Base-by-base conservation (phyloP, 768 basidiomycete genomes). In the Nevesoporus exiguus region DNA sequence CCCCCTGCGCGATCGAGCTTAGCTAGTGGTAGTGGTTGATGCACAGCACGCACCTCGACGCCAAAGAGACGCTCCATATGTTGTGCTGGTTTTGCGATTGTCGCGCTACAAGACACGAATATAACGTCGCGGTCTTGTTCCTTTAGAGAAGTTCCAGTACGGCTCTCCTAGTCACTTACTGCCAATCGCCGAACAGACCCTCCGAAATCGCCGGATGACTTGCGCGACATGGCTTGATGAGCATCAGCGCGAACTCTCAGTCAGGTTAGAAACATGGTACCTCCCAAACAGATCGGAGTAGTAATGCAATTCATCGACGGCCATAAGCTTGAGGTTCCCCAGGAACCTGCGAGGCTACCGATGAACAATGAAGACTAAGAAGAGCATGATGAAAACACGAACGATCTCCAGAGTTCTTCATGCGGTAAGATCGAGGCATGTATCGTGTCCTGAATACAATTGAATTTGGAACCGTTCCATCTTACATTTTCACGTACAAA, bases 71-170 rank as follows among this genome's bases (percentile, higher is more conserved):
- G 79, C 54, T 74, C 75, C 90, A 95, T 93, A 60, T 93, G 88
- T 50, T 79, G 70, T 34, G 72, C 69, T 7, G 93, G 90, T 56
- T 90, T 87, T 6, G 84, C 75, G 41, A 96, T 86, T 0, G 93
- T 96, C 33, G 93, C 93, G 56, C 89, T 93, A 64, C 93, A 95
- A 13, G 91, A 93, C 7, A 95, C 81, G 63, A 90, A 93, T 17
- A 74, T 78, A 3, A 79, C 64, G 0, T 71, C 73, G 45, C 70
- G 69, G 62, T 91, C 90, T 70, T 66, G 51, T 15, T 42, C 34
- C 42, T 21, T 39, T 53, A 19, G 17, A 53, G 37, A 63, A 1
- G 49, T 14, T 8, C 15, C n/a, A 31, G 8, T 10, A 17, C 1
- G 31, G 22, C 27, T 37, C 30, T 44, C 21, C 1, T 49, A 25